Base-by-base conservation (phyloP, 192 early-diverging fungal genomes). In the Coemansia sp. region DNA sequence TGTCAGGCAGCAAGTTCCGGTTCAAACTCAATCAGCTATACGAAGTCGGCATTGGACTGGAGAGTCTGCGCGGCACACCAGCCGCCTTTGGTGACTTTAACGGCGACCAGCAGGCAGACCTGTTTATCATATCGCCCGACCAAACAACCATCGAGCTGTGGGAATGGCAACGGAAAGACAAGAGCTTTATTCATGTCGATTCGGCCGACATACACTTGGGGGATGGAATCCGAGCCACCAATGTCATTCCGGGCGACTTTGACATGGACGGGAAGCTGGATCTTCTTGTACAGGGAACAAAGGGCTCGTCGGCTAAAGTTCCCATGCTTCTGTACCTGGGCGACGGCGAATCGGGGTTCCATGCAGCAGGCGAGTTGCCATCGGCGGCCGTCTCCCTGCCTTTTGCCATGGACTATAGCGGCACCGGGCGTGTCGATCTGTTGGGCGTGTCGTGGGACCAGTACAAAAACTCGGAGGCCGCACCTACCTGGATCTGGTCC, bases 191-290 rank as follows among this genome's bases (percentile, higher is more conserved):
- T 9, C 45, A 77, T 21, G 25, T 75, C 13, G 44, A 70, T 5
- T 61, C 72, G 3, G 78, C 85, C 11, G 78, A 75, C 25, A 75
- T 84, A 17, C 67, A 66, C 29, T 26, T 57, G 1, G 46, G 51
- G 8, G 46, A 44, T 20, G 60, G 60, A 4, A 56, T 80, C 31
- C 51, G 78, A 3, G 82, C 85, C 30, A 84, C 78, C 42, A 91
- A 88, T 49, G 78, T 91, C 18, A 70, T 93, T 16, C 82, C 88
- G 2, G 88, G 85, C 30, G 93, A 96, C 57, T 96, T 81, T 40
- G 86, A 94, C 51, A 84, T 87, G 56, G 93, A 96, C 61, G 93
- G 91, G 5, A 72, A 83, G 13, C 54, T 93, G 36, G 93, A 96
- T 70, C 36, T 94, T 4, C 65, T 96, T 8, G 58, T 92, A 7